A percentile compares a stretch with the other conserved stretches of the same genome.
These are phyloP conservation scores for Pythium folliculosum DNA, from an alignment of 352 stramenopile genomes.

Conservation along the genomic window DNA sequence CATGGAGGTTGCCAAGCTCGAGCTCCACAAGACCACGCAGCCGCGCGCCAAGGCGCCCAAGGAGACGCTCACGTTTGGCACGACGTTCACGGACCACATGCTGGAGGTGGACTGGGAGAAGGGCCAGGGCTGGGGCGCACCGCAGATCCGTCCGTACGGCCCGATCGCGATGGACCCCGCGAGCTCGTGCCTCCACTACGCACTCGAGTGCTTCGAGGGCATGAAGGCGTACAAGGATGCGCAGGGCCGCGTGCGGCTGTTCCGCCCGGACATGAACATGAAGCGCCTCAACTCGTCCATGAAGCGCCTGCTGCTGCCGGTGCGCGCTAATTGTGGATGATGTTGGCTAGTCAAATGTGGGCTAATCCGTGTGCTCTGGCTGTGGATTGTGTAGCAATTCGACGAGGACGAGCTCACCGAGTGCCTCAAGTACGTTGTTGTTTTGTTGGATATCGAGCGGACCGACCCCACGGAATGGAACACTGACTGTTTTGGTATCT, in stretches of 20 bases:
- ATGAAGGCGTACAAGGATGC: slow-evolving; percentile 94
- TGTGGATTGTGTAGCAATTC: slow-evolving; percentile 51
- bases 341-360: neutral
- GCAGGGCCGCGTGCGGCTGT: slow-evolving; percentile 89
- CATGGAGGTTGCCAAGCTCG: slow-evolving; percentile 40
- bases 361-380: neutral
- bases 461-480: too few species aligned
- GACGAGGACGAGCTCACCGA: slow-evolving; percentile 90
- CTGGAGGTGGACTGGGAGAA: slow-evolving; percentile 93
- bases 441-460: slow-evolving; percentile 3
- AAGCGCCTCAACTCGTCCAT: slow-evolving; percentile 94
- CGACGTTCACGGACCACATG: slow-evolving; percentile 97
- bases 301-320: slow-evolving; percentile 88
- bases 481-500: neutral
- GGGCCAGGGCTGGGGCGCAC: slow-evolving; percentile 82
- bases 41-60: slow-evolving; percentile 72
- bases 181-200: slow-evolving; percentile 94
- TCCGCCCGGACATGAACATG: slow-evolving; percentile 97
- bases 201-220: slow-evolving; percentile 94
- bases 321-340: slow-evolving; percentile 27
- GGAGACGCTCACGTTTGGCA: slow-evolving; percentile 93
- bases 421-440: slow-evolving; percentile 81
- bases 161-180: slow-evolving; percentile 92
- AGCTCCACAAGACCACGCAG: slow-evolving; percentile 44
- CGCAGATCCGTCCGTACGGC: slow-evolving; percentile 91